phyloP scores from a whole-genome alignment of 2,329 filamentous ascomycete species.

The Dryadomyces quercus-mongolicae region DNA sequence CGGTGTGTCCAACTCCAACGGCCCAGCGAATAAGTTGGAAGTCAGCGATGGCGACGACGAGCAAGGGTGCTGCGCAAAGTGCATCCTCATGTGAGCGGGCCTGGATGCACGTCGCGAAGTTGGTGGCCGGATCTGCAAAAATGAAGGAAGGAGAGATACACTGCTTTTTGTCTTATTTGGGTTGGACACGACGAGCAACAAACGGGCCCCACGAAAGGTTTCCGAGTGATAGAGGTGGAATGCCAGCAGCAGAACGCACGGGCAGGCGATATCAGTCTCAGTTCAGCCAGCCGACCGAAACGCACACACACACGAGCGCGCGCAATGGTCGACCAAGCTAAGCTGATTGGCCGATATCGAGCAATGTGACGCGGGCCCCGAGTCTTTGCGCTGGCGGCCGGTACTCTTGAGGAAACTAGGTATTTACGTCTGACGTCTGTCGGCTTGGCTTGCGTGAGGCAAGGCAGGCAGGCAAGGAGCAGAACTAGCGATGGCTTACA shows the following conservation, averaged over 20 bases:
- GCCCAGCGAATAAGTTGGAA: slow-evolving; percentile 63
- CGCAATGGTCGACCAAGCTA: background rate
- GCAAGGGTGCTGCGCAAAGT: slow-evolving; percentile 9
- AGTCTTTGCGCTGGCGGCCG: too few species aligned
- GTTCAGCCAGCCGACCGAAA: background rate
- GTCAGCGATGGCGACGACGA: slow-evolving; percentile 47
- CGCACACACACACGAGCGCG: background rate
- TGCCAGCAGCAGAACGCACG: background rate
- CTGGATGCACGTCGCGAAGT: background rate
- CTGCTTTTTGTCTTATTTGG: background rate
- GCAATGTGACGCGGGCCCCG: too few species aligned
- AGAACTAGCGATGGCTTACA: background rate
- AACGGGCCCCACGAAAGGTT: background rate
- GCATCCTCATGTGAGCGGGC: slow-evolving; percentile 11
- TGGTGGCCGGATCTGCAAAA: background rate
- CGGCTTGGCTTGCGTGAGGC: too few species aligned
- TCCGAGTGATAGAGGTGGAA: background rate
- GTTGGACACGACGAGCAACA: background rate
- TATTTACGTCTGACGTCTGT: too few species aligned
- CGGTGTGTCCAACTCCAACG: slow-evolving; percentile 48
- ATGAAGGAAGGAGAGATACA: background rate
- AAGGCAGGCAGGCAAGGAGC: background rate
- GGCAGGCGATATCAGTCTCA: background rate
- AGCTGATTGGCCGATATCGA: too few species aligned
- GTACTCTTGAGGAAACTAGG: too few species aligned